Conservation (phyloP, 2,329 filamentous ascomycete genomes). For the Juglanconis juglandina region DNA sequence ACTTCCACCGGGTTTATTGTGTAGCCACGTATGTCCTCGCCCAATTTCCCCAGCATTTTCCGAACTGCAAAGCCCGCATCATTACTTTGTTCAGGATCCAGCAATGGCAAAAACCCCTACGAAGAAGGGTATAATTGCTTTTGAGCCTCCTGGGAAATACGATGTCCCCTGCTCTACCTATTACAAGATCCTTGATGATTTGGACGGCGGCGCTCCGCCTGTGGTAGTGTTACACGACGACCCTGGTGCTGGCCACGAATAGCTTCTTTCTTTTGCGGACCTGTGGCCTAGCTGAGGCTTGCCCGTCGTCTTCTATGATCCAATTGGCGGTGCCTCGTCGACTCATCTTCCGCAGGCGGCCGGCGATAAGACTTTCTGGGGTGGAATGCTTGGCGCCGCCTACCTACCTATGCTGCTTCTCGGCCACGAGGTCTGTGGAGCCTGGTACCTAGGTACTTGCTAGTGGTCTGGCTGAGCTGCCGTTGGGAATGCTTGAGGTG, state of each 20-base stretch:
- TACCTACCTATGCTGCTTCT: not conserved
- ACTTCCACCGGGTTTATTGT: not conserved
- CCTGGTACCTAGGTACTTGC: conserved; percentile 27
- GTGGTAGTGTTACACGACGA: conserved; percentile 34
- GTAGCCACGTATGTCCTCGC: not conserved
- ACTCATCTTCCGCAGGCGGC: conserved; percentile 43
- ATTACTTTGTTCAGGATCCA: too few species aligned
- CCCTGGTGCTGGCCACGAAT: conserved; percentile 42
- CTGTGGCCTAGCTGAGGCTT: conserved; percentile 22
- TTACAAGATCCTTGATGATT: conserved; percentile 14
- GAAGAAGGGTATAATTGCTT: conserved; percentile 2
- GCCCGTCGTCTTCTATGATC: conserved; percentile 52
- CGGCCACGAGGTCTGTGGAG: conserved; percentile 21
- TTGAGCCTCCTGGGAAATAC: not conserved
- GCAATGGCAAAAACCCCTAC: not conserved
- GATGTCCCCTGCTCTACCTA: conserved; percentile 3
- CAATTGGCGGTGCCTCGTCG: conserved; percentile 47
- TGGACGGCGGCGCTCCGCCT: not conserved
- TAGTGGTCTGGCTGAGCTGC: conserved; percentile 24
- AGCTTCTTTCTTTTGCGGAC: conserved; percentile 25
- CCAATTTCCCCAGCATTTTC: not conserved
- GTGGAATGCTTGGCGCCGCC: conserved; percentile 1
- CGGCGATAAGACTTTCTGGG: conserved; percentile 20
- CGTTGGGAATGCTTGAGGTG: not conserved
- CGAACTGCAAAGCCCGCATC: too few species aligned